Evolutionary conservation across 1,284 basidiomycete species (phyloP).

Genomic region (Cryptococcus hybrid): DNA sequence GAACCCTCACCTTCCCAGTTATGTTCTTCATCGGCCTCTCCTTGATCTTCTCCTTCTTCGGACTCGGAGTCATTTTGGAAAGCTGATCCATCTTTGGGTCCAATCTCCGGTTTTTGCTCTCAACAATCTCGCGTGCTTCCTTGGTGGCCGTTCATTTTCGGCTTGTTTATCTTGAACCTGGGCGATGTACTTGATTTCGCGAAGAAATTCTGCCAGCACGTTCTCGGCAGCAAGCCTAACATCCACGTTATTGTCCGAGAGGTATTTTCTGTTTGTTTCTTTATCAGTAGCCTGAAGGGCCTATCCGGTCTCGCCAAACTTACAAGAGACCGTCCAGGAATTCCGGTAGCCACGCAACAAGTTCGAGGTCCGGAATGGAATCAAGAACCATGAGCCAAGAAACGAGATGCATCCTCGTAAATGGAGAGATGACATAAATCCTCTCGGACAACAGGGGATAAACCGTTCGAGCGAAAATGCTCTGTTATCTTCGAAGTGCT

Average conservation of each 20-base stretch:
- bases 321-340: conserved; percentile 92
- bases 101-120: no score
- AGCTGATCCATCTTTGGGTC: no score
- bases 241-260: conserved; percentile 92
- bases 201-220: conserved; percentile 85
- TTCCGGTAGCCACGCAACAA: conserved; percentile 90
- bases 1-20: conserved; percentile 46
- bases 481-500: conserved; percentile 32
- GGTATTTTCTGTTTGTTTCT: conserved; percentile 68
- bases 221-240: conserved; percentile 90
- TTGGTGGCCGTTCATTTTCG: conserved; percentile 16
- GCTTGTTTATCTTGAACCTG: conserved; percentile 58
- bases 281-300: neutral
- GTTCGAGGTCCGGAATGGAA: conserved; percentile 93
- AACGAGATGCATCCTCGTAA: conserved; percentile 93
- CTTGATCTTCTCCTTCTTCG: conserved; percentile 1
- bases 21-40: conserved; percentile 21
- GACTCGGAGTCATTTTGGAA: no score
- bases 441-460: conserved; percentile 87
- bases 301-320: conserved; percentile 43
- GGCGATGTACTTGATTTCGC: conserved; percentile 86
- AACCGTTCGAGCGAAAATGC: conserved; percentile 94
- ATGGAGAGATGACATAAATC: conserved; percentile 93
- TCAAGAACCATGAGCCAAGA: conserved; percentile 96
- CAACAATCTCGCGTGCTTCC: no score